Evolutionary conservation across 257 asterid genomes (phyloP).

Genomic region (Nicotiana paniculata): DNA sequence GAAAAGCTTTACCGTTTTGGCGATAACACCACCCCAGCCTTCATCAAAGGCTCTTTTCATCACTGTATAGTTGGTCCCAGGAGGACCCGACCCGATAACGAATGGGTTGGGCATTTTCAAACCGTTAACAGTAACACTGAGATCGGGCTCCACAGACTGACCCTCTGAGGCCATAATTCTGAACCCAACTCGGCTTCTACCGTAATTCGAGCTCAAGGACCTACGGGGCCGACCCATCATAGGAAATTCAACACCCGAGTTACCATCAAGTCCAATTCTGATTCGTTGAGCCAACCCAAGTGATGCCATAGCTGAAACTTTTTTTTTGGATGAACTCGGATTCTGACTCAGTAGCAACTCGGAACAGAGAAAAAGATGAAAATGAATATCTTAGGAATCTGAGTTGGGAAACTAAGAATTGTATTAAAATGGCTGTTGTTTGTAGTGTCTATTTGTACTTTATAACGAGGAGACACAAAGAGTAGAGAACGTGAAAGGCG

Average conservation of each 20-base stretch:
- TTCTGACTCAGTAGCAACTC: not conserved
- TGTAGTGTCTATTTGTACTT: not conserved
- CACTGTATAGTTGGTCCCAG: constrained; percentile 89
- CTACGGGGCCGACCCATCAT: not conserved
- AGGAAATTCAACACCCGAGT: not conserved
- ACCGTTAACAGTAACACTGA: constrained; percentile 84
- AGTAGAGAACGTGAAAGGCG: not conserved
- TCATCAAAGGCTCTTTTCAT: constrained; percentile 96
- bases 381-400: constrained; percentile 43
- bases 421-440: not conserved
- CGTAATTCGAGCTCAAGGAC: not conserved
- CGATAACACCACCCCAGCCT: constrained; percentile 99
- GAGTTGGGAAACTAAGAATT: constrained; percentile 7
- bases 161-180: constrained; percentile 37
- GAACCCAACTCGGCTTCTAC: constrained; percentile 36
- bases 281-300: constrained; percentile 28
- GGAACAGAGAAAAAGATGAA: constrained; percentile 9
- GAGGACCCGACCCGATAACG: constrained; percentile 98
- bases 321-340: not conserved
- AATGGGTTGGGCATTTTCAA: constrained; percentile 92
- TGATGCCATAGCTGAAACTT: constrained; percentile 28
- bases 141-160: constrained; percentile 64
- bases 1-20: constrained; percentile 64
- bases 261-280: constrained; percentile 11
- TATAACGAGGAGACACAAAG: not conserved